phyloP scores from a whole-genome alignment of 139 green algal genomes.

The Coccomyxa sp. region DNA sequence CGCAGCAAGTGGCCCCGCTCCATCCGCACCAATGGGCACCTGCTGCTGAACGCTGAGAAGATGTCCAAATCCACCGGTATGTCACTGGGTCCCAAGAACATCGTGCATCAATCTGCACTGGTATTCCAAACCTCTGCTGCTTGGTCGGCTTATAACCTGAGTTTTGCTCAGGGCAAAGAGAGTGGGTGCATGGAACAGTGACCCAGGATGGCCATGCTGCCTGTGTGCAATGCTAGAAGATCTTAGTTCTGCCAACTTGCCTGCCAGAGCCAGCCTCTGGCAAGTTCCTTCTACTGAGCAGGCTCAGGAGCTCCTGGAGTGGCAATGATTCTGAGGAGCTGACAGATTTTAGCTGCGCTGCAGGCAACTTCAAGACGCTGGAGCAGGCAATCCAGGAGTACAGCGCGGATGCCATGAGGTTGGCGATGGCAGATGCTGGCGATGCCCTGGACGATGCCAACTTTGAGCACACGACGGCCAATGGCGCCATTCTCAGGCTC shows the following conservation, averaged over 20 bases:
- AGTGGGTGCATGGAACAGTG: no score
- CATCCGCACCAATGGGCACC: constrained; percentile 93
- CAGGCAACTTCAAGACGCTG: constrained; percentile 92
- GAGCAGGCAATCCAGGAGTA: constrained; percentile 85
- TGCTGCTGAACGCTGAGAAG: constrained; percentile 97
- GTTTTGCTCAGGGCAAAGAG: no score
- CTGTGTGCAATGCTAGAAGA: no score
- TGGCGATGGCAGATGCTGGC: constrained; percentile 93
- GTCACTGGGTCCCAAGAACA: no score
- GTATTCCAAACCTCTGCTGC: no score
- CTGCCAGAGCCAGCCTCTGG: no score
- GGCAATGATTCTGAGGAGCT: background rate
- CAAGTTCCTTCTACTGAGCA: no score
- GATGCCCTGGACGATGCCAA: constrained; percentile 98
- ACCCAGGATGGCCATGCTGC: no score
- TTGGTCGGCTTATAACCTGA: no score
- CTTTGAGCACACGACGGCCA: constrained; percentile 85
- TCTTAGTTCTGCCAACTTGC: no score
- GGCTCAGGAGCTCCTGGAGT: background rate
- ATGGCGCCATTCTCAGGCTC: constrained; percentile 91
- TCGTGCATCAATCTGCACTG: no score
- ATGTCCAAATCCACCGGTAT: constrained; percentile 94
- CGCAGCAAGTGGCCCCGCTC: constrained; percentile 55
- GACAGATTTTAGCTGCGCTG: background rate
- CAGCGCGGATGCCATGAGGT: constrained; percentile 86